Percentiles rank a stretch among this genome's conserved stretches.
Evolutionary conservation across 129 eudicot species (phyloP).

Genomic region (Helianthus annuus): HanXRQr2.0-SUNRISE NC_035433.2:87964421-87964920

Average conservation of each 20-base stretch:
- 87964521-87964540: conserved; percentile 92
- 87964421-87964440: conserved; percentile 17
- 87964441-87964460: conserved; percentile 78
- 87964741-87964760: not conserved
- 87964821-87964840: not conserved
- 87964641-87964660: not conserved
- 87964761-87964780: conserved; percentile 9
- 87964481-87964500: conserved; percentile 92
- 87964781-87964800: conserved; percentile 7
- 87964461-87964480: conserved; percentile 93
- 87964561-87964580: conserved; percentile 92
- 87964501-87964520: conserved; percentile 96
- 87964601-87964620: conserved; percentile 17
- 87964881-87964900: not conserved
- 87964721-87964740: not conserved
- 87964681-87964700: not conserved
- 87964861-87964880: not conserved
- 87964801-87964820: not conserved
- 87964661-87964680: not conserved
- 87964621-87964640: conserved; percentile 5
- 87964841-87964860: conserved; percentile 12
- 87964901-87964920: conserved; percentile 85
- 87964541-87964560: conserved; percentile 91
- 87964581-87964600: conserved; percentile 97
- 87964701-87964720: not conserved